A percentile compares a stretch with the other conserved stretches of the same genome.
These are phyloP conservation scores for Naganishia friedmannii DNA, from an alignment of 768 basidiomycete genomes.

Conservation along the genomic window DNA sequence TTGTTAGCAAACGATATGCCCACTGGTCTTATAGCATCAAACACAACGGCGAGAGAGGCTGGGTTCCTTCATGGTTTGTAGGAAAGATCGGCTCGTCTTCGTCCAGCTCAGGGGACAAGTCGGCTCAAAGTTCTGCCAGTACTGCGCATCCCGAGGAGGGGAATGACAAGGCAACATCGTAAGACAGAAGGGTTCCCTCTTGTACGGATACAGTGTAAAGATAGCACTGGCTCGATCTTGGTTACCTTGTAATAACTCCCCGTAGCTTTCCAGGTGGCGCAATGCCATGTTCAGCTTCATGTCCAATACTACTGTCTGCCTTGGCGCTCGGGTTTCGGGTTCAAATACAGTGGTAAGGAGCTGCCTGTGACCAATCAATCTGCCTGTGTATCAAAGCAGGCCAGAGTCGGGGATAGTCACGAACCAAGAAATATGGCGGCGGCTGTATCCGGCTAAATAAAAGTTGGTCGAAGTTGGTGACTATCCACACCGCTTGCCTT, in stretches of 20 bases:
- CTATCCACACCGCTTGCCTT: neutral
- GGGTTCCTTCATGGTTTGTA: conserved; percentile 98
- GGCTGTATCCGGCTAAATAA: neutral
- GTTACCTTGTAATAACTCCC: neutral
- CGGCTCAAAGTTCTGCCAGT: conserved; percentile 4
- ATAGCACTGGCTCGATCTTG: neutral
- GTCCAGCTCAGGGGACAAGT: conserved; percentile 1
- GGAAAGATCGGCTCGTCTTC: conserved; percentile 59
- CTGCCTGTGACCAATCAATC: conserved; percentile 6
- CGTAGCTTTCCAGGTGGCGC: too few relatives aligned
- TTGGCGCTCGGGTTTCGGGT: conserved; percentile 4
- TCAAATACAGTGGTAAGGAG: too few relatives aligned
- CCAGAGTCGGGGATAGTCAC: neutral
- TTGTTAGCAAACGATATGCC: conserved; percentile 64
- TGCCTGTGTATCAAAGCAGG: neutral
- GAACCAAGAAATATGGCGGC: neutral
- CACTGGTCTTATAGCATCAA: conserved; percentile 54
- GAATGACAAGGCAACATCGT: neutral
- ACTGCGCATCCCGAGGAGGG: conserved; percentile 17
- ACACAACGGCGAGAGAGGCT: conserved; percentile 86
- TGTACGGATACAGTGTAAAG: neutral
- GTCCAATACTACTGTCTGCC: neutral
- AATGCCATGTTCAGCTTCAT: neutral
- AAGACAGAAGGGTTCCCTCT: neutral
- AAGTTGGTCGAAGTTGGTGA: conserved; percentile 11